Base-by-base conservation (phyloP, 768 basidiomycete genomes). In the Sutorius australiensis region DNA sequence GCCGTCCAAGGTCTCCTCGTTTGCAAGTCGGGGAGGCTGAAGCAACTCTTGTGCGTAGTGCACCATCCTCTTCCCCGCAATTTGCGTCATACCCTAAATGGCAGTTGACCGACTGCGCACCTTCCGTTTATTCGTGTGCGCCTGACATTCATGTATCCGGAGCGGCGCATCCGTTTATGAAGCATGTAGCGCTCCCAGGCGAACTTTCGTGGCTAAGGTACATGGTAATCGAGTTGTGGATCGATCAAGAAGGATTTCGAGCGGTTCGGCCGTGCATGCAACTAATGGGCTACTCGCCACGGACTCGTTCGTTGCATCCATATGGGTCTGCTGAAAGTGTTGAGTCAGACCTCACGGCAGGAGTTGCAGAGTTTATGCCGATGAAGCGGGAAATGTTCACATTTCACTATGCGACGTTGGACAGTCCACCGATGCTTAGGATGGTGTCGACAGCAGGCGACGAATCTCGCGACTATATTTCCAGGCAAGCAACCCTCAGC, bases 211-310 rank as follows among this genome's bases (percentile, higher is more conserved):
- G 85, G 83, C 74, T 88, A 11, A 74, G 76, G 56, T 73, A 75
- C 37, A 72, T 75, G 28, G 70, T 69, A 37, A 66, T 92, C 30
- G 81, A 87, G 51, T 70, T 92, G 32, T 78, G 83, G 67, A 84
- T 93, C 24, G 92, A 92, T 63, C 92, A 93, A 66, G 92, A 92
- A 71, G 86, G 88, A 4, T 90, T 89, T 61, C 80, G 89, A 24
- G 75, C 79, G 16, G 75, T 84, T 6, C 73, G 74, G 24, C 82
- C 87, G 17, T 66, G 71, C 8, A 84, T 92, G 71, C 75, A 72
- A 55, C 79, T 84, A 44, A 71, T 75, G n/a, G 81, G 81, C 10
- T 80, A 80, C 60, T 70, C 72, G 60, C 72, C 48, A 62, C 68
- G 55, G 64, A 66, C 38, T 46, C 63, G 58, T 63, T 64, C 68